Percentiles rank a stretch among this genome's conserved stretches.
Evolutionary conservation across 116 monocot species (phyloP).

Genomic region (Cymodocea nodosa): DNA sequence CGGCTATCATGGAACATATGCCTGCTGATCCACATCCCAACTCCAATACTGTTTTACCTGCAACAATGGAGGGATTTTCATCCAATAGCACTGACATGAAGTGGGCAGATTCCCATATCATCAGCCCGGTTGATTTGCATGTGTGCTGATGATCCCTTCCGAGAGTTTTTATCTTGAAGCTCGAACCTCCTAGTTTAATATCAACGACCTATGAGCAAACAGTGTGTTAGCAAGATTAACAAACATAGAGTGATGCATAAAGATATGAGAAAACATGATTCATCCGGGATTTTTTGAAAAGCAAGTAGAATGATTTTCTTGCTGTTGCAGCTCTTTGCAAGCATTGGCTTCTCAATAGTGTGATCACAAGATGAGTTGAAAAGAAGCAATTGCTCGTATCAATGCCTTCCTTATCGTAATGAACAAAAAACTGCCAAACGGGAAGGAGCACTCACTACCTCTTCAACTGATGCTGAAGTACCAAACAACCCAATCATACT

Average conservation of each 20-base stretch:
- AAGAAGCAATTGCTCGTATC: no score
- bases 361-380: no score
- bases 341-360: no score
- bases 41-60: slow-evolving; percentile 68
- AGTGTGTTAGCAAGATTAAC: not conserved
- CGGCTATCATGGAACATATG: slow-evolving; percentile 82
- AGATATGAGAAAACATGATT: no score
- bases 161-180: slow-evolving; percentile 53
- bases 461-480: slow-evolving; percentile 31
- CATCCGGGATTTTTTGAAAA: no score
- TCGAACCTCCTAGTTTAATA: slow-evolving; percentile 32
- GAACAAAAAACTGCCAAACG: not conserved
- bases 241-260: not conserved
- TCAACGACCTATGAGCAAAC: slow-evolving; percentile 30
- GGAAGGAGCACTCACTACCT: slow-evolving; percentile 29
- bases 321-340: no score
- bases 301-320: no score
- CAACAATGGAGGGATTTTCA: slow-evolving; percentile 61
- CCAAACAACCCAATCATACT: slow-evolving; percentile 48
- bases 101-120: slow-evolving; percentile 90
- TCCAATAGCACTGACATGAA: slow-evolving; percentile 60
- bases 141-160: slow-evolving; percentile 80
- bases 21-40: slow-evolving; percentile 87
- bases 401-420: not conserved
- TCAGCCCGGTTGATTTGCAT: slow-evolving; percentile 89